A percentile compares a stretch with the other conserved stretches of the same genome.
Evolutionary conservation across 768 basidiomycete species (phyloP).

Genomic region (Mycena vulgaris): DNA sequence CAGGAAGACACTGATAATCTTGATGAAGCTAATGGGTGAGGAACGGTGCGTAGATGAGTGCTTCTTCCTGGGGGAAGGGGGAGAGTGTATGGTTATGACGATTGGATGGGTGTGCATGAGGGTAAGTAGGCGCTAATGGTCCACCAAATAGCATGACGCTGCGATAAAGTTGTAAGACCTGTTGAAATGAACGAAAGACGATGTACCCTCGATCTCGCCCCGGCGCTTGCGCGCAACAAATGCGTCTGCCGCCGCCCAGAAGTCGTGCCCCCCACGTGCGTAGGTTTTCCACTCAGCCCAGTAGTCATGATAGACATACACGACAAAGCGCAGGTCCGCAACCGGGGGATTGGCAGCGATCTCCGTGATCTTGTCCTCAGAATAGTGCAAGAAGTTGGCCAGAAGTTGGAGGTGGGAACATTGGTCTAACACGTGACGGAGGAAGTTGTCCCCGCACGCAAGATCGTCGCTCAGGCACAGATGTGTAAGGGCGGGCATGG

Average conservation of each 20-base stretch:
- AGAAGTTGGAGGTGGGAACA: neutral
- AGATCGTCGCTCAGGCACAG: constrained; percentile 1
- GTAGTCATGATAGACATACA: neutral
- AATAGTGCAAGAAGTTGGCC: neutral
- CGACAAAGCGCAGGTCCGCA: constrained; percentile 10
- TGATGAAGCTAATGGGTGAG: no score
- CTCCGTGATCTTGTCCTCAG: neutral
- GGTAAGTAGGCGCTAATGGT: no score
- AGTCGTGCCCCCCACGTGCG: constrained; percentile 1
- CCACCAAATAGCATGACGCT: no score
- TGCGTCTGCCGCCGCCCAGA: constrained; percentile 25
- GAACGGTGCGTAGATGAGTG: no score
- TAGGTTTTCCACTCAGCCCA: constrained; percentile 9
- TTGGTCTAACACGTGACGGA: neutral
- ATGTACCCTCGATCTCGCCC: neutral
- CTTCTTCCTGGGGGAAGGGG: no score
- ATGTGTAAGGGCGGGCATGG: no score
- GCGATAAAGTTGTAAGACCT: no score
- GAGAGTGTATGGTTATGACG: no score
- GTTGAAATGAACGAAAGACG: no score
- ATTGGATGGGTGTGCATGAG: no score
- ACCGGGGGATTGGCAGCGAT: neutral
- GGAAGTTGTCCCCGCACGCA: neutral
- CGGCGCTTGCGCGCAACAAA: constrained; percentile 23
- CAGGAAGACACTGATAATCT: no score